Percentiles rank a stretch among this genome's conserved stretches.
These are phyloP conservation scores for Penicillium sp. DNA, from an alignment of 2,329 filamentous ascomycete genomes.

Conservation along the genomic window DNA sequence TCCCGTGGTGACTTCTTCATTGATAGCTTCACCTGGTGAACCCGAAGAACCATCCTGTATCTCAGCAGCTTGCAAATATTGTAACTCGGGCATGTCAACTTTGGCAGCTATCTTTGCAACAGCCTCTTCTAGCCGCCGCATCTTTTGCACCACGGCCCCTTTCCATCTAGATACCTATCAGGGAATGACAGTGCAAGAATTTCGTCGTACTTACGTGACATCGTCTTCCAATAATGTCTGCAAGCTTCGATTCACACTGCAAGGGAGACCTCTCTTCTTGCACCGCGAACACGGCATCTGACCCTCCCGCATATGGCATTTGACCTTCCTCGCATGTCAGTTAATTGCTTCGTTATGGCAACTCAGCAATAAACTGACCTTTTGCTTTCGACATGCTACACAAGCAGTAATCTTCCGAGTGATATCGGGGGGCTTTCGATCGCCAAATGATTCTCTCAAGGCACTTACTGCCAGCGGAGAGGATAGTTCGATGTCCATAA, in stretches of 20 bases:
- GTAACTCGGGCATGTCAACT: slow-evolving; percentile 15
- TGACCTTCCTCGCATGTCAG: slow-evolving; percentile 25
- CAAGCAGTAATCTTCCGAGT: slow-evolving; percentile 30
- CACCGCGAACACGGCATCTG: slow-evolving; percentile 41
- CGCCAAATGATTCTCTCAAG: slow-evolving; percentile 35
- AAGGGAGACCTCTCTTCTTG: slow-evolving; percentile 39
- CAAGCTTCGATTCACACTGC: slow-evolving; percentile 41
- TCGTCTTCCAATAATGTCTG: slow-evolving; percentile 44
- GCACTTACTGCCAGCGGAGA: slow-evolving; percentile 17
- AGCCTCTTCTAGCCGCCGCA: slow-evolving; percentile 35
- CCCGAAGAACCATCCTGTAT: slow-evolving; percentile 1
- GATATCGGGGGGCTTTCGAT: slow-evolving; percentile 33
- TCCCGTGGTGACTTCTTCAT: not conserved
- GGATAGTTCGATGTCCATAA: slow-evolving; percentile 7
- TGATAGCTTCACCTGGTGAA: not conserved
- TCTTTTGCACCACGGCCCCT: slow-evolving; percentile 34
- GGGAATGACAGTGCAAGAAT: not conserved
- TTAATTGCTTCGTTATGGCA: not conserved
- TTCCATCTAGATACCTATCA: slow-evolving; percentile 35
- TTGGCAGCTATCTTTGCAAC: slow-evolving; percentile 26
- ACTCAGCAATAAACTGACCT: slow-evolving; percentile 9
- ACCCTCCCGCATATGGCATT: slow-evolving; percentile 41
- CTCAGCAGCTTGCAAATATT: not conserved
- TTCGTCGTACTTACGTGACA: slow-evolving; percentile 22
- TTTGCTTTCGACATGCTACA: slow-evolving; percentile 30